Percentiles rank a stretch among this genome's conserved stretches.
These are phyloP conservation scores for Colletotrichum sp. DNA, from an alignment of 2,329 filamentous ascomycete species.

Conservation along the genomic window DNA sequence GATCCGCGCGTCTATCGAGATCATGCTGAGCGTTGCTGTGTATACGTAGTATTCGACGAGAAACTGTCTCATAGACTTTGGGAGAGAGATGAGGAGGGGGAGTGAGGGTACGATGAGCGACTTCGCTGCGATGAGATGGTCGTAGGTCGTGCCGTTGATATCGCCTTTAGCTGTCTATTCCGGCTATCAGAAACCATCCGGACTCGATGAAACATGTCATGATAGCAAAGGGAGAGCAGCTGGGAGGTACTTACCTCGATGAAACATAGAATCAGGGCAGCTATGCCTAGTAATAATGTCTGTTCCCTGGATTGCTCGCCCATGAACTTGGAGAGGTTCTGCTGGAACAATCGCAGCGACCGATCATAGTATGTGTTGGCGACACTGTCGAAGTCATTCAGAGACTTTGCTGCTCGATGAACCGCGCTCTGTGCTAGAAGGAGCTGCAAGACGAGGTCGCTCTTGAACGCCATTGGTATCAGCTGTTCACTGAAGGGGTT, in stretches of 20 bases:
- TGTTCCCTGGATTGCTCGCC: conserved; percentile 36
- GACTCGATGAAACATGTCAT: fast-evolving
- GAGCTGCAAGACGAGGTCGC: conserved; percentile 49
- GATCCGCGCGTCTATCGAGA: conserved; percentile 42
- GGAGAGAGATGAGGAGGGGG: conserved; percentile 22
- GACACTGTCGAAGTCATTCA: conserved; percentile 30
- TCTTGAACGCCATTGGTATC: conserved; percentile 49
- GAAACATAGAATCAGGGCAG: conserved; percentile 50
- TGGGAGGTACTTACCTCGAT: conserved; percentile 42
- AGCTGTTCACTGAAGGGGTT: conserved; percentile 52
- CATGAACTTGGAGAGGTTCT: conserved; percentile 11
- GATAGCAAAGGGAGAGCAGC: fast-evolving
- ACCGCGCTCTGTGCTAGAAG: conserved; percentile 49
- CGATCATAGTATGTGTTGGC: conserved; percentile 40
- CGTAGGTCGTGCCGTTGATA: conserved; percentile 46
- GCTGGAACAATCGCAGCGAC: conserved; percentile 39
- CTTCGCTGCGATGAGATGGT: conserved; percentile 49
- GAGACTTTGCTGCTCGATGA: conserved; percentile 38
- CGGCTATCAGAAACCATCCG: background rate
- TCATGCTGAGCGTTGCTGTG: conserved; percentile 51
- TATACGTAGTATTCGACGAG: conserved; percentile 55
- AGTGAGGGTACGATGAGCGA: conserved; percentile 28
- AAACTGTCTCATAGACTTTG: conserved; percentile 44
- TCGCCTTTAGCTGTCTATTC: conserved; percentile 45
- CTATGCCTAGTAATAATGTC: conserved; percentile 44